Evolutionary conservation across 2,329 filamentous ascomycete genomes (phyloP).

Genomic region (Nemania sp.): DNA sequence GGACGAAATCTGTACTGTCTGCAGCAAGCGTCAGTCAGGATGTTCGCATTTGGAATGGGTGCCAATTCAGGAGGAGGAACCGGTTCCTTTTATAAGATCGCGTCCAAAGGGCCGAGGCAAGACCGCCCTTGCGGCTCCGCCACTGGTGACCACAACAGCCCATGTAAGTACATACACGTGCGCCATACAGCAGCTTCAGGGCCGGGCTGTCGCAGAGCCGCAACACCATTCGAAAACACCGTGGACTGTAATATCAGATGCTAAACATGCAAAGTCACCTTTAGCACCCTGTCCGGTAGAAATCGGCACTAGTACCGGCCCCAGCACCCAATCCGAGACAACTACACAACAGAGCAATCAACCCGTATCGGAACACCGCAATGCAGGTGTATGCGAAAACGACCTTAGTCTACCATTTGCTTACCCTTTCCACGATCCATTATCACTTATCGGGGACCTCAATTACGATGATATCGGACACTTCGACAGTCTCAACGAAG

Average conservation of each 20-base stretch:
- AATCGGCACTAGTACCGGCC: background rate
- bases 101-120: background rate
- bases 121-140: constrained; percentile 9
- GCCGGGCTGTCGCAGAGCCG: too few relatives aligned
- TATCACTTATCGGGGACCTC: background rate
- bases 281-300: background rate
- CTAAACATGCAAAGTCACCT: background rate
- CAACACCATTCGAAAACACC: constrained; percentile 11
- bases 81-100: constrained; percentile 9
- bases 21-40: background rate
- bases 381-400: background rate
- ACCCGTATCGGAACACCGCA: constrained; percentile 1
- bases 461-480: background rate
- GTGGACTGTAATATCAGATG: constrained; percentile 5
- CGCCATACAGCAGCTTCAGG: too few relatives aligned
- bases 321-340: constrained; percentile 5
- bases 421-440: background rate
- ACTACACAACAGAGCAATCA: background rate
- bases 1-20: background rate
- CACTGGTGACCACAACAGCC: constrained; percentile 2
- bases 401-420: background rate
- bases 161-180: background rate
- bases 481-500: background rate
- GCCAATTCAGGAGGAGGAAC: background rate
- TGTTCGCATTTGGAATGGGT: background rate